Percentiles rank a stretch among this genome's conserved stretches.
Evolutionary conservation across 2,329 filamentous ascomycete species (phyloP).

Genomic region (Pseudogymnoascus sp.): DNA sequence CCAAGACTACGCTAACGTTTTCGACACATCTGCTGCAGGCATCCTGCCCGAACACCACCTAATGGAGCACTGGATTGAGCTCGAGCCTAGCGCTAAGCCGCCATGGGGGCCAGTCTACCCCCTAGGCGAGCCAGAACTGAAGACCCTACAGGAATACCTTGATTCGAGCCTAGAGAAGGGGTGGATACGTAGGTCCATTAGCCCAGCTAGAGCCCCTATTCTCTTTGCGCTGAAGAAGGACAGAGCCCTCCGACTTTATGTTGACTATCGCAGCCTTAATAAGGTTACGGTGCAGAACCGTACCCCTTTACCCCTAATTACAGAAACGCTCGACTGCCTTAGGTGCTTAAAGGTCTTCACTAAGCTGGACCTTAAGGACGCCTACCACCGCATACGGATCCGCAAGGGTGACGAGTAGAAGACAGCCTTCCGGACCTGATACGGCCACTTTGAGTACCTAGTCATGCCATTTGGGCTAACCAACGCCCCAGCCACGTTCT

Average conservation of each 20-base stretch:
- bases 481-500: too few relatives aligned
- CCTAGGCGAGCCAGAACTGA: neutral
- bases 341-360: neutral
- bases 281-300: slow-evolving; percentile 6
- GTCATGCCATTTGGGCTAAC: too few relatives aligned
- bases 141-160: neutral
- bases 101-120: neutral
- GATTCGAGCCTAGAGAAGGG: neutral
- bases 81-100: neutral
- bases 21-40: too few relatives aligned
- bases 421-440: too few relatives aligned
- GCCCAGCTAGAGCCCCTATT: neutral
- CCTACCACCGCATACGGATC: too few relatives aligned
- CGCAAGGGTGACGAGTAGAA: too few relatives aligned
- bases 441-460: too few relatives aligned
- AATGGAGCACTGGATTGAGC: too few relatives aligned
- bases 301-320: slow-evolving; percentile 10
- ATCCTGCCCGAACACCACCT: too few relatives aligned
- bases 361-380: too few relatives aligned
- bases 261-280: slow-evolving; percentile 12
- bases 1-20: too few relatives aligned
- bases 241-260: slow-evolving; percentile 12
- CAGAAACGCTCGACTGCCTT: neutral
- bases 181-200: neutral
- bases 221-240: slow-evolving; percentile 14